Conservation (phyloP, 805 yeast species). For the Nakazawaea molendinolei region DNA sequence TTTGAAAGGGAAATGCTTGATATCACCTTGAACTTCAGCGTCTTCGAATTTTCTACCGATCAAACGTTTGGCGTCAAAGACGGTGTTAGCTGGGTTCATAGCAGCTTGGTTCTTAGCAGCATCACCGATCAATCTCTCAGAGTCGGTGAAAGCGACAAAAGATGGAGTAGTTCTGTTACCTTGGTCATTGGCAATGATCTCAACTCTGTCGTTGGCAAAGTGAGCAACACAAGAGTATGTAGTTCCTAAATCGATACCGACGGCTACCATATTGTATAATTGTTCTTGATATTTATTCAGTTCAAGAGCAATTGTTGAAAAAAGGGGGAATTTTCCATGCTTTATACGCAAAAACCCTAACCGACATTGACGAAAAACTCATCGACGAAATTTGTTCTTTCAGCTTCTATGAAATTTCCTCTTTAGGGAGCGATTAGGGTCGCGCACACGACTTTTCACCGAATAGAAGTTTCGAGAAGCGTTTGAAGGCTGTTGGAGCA, state of each 20-base stretch:
- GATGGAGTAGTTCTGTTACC: constrained; percentile 98
- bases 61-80: constrained; percentile 85
- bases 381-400: constrained; percentile 5
- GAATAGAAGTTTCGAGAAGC: background rate
- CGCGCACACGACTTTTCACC: no score
- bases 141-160: constrained; percentile 88
- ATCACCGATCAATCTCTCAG: constrained; percentile 91
- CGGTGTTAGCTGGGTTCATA: constrained; percentile 84
- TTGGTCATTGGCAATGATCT: constrained; percentile 95
- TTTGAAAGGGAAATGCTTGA: constrained; percentile 81
- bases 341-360: background rate
- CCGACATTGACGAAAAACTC: background rate
- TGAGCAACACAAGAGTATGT: constrained; percentile 96
- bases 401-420: constrained; percentile 7
- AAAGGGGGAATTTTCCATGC: no score
- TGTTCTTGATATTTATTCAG: no score
- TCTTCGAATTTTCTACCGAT: constrained; percentile 87
- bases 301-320: no score
- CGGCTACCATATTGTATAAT: constrained; percentile 25
- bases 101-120: constrained; percentile 98
- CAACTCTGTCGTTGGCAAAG: constrained; percentile 84
- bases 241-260: constrained; percentile 79
- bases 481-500: background rate
- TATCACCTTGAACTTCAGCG: constrained; percentile 73
- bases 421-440: background rate